Evolutionary conservation across 2,329 filamentous ascomycete genomes (phyloP), one percentile per base, ranked within the genome.

Genomic region (Diaporthe ampelina): DNA sequence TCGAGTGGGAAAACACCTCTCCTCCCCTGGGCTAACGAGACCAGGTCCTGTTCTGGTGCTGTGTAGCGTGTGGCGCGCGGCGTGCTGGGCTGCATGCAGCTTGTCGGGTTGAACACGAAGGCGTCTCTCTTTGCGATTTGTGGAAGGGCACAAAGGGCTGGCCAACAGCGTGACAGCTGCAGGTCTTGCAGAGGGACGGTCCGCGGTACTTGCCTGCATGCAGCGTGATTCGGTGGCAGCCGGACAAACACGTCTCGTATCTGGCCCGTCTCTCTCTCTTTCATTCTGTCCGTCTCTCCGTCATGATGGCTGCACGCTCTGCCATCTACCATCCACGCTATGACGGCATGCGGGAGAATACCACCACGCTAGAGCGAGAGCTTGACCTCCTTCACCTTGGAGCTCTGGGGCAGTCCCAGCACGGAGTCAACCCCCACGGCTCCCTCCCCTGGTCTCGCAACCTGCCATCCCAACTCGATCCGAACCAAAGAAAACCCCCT

Each of bases 391-490:
- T n/a, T 65, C 40, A 65, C 59, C 59, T 63, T 63, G 59, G 26
- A 32, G 43, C 21, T 35, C 10, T 21, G 43, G 21, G 43, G 10
- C 26, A 17, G 11, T 48, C 15, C 52, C 4, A 13, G 26, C 11
- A 37, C 37, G 1, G 37, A 13, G 37, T 37, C 4, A 24, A 37
- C 45, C 63, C 63, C 63, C 45, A 52, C 63, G 45, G 63, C 45
- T 21, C 21, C 45, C 17, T 21, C 45, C 48, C 32, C 48, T 32
- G 24, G 45, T n/a, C 32, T 45, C 48, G 45, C 21, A 24, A 54
- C 15, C 48, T 68, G 63, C 48, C 63, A 68, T 68, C 63, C 63
- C 63, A 68, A 68, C 63, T 40, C 48, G 32, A 54, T 32, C 63
- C 48, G 63, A 54, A 68, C 63, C 48, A 68, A 21, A 43, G 40